Percentiles rank a stretch among this genome's conserved stretches.
phyloP scores from a whole-genome alignment of 2,329 filamentous ascomycete species.

The Paecilomyces dactylethromorphus region DNA sequence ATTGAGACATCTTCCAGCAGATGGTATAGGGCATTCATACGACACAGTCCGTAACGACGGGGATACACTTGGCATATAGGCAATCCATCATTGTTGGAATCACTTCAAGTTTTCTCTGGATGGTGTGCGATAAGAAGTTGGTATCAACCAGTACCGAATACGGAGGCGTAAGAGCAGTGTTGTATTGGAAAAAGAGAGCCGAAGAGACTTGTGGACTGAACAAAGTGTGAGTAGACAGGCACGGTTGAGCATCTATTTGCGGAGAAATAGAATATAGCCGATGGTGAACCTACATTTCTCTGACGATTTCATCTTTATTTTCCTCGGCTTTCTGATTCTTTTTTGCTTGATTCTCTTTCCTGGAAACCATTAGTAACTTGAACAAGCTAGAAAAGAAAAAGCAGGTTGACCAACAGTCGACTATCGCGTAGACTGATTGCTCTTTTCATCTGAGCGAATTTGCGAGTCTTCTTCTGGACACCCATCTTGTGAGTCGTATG shows the following conservation, averaged over 20 bases:
- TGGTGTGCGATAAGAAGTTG: constrained; percentile 86
- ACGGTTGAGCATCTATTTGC: neutral
- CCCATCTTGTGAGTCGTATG: constrained; percentile 56
- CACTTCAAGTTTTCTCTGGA: constrained; percentile 83
- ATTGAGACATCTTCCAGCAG: too few relatives aligned
- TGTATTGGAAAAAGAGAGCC: constrained; percentile 82
- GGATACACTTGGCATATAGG: constrained; percentile 83
- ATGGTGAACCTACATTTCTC: constrained; percentile 55
- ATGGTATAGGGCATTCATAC: too few relatives aligned
- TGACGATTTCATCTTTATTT: constrained; percentile 59
- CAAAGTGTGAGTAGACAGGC: constrained; percentile 3
- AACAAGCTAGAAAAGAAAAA: neutral
- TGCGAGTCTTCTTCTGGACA: constrained; percentile 81
- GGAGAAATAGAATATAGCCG: neutral
- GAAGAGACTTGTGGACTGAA: constrained; percentile 68
- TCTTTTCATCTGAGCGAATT: constrained; percentile 80
- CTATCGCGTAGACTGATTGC: constrained; percentile 76
- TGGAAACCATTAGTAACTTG: constrained; percentile 6
- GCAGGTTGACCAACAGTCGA: constrained; percentile 46
- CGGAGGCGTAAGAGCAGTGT: constrained; percentile 76
- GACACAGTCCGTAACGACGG: constrained; percentile 79
- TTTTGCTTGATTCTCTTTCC: constrained; percentile 69
- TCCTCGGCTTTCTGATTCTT: constrained; percentile 52
- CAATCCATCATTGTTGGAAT: constrained; percentile 89
- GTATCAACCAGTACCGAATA: constrained; percentile 79